Conservation (phyloP, 495 filamentous ascomycete species). For the Penicillium diatomitis region DNA sequence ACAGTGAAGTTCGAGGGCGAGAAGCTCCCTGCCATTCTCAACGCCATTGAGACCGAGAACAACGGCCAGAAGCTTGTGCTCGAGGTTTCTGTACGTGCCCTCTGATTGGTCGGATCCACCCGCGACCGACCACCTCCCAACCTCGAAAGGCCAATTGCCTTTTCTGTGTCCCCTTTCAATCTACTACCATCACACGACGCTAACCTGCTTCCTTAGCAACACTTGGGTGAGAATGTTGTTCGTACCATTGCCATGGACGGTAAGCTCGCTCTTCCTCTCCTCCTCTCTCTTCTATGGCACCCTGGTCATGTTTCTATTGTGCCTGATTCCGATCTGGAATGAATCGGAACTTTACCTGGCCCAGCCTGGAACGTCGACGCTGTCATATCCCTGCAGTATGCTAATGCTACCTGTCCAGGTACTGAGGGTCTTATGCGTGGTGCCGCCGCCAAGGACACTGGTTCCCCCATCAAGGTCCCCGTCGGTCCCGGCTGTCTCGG, state of each 20-base stretch:
- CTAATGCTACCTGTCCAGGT: slow-evolving; percentile 45
- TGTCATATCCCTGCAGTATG: neutral
- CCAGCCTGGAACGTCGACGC: no score
- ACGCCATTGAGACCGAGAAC: slow-evolving; percentile 87
- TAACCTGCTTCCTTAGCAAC: slow-evolving; percentile 60
- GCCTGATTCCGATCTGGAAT: no score
- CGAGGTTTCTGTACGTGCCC: slow-evolving; percentile 81
- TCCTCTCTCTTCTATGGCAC: neutral
- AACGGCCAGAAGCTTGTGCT: slow-evolving; percentile 90
- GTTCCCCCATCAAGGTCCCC: slow-evolving; percentile 91
- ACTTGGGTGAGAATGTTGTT: slow-evolving; percentile 98
- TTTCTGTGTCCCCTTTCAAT: slow-evolving; percentile 2
- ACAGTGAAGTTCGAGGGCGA: slow-evolving; percentile 91
- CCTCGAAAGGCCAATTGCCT: no score
- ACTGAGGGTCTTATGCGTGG: slow-evolving; percentile 98
- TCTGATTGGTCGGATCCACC: slow-evolving; percentile 9
- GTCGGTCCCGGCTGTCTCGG: slow-evolving; percentile 92
- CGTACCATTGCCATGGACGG: slow-evolving; percentile 99
- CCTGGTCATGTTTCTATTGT: neutral
- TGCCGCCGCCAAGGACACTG: slow-evolving; percentile 73
- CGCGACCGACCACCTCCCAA: slow-evolving; percentile 6
- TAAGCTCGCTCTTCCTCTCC: slow-evolving; percentile 39
- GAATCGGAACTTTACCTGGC: no score
- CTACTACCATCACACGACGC: slow-evolving; percentile 4
- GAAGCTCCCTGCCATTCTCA: slow-evolving; percentile 92